Percentiles rank a stretch among this genome's conserved stretches.
These are phyloP conservation scores for Flaveria brownii DNA, from an alignment of 129 eudicot species.

Conservation along the genomic window DNA sequence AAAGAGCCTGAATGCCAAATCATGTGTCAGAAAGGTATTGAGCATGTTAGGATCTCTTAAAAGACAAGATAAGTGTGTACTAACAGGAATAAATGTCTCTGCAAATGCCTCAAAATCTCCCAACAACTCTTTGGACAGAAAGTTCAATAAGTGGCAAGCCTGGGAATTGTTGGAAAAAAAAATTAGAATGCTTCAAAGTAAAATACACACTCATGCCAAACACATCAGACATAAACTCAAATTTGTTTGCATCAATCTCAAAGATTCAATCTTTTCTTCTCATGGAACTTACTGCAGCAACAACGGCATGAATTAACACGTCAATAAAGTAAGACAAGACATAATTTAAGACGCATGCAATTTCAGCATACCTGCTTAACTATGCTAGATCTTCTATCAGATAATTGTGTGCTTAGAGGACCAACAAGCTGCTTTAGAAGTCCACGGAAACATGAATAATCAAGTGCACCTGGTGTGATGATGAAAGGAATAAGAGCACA, in stretches of 20 bases:
- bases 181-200: constrained; percentile 8
- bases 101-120: constrained; percentile 96
- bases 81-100: constrained; percentile 90
- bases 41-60: constrained; percentile 9
- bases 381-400: constrained; percentile 96
- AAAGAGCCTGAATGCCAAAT: constrained; percentile 72
- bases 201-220: neutral
- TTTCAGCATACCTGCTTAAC: constrained; percentile 76
- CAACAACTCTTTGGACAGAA: constrained; percentile 90
- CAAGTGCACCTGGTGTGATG: constrained; percentile 72
- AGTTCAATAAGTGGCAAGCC: constrained; percentile 89
- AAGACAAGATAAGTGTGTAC: constrained; percentile 19
- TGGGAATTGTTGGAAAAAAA: constrained; percentile 30
- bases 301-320: neutral
- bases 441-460: constrained; percentile 87
- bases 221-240: neutral
- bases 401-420: constrained; percentile 83
- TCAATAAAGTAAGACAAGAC: neutral
- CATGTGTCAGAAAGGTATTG: constrained; percentile 41
- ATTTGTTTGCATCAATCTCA: constrained; percentile 3
- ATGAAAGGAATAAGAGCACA: constrained; percentile 18
- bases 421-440: constrained; percentile 92
- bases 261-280: constrained; percentile 6
- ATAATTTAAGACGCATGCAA: neutral
- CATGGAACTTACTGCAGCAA: neutral